These are phyloP conservation scores for Cercospora sojina DNA, from an alignment of 2,329 filamentous ascomycete genomes.

Conservation along the genomic window DNA sequence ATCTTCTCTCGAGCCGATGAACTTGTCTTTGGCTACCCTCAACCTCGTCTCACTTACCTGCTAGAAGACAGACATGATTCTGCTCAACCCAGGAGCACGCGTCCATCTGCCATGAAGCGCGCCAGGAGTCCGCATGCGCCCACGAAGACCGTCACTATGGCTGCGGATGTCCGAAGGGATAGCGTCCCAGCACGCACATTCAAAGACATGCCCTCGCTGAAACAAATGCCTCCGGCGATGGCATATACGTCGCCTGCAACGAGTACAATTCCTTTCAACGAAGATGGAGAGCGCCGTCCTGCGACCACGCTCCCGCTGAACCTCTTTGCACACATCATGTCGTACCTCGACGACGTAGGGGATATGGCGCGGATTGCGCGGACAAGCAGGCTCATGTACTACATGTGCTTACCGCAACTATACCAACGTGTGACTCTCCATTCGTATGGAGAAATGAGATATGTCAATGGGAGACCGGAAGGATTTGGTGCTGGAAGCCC, in stretches of 20 bases:
- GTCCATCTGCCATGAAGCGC: slow-evolving; percentile 7
- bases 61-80: not conserved
- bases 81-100: not conserved
- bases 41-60: not conserved
- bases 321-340: slow-evolving; percentile 57
- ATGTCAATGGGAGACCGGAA: slow-evolving; percentile 57
- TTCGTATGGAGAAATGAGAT: slow-evolving; percentile 60
- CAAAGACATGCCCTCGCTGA: slow-evolving; percentile 6
- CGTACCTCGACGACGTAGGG: slow-evolving; percentile 57
- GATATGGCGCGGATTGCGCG: slow-evolving; percentile 61
- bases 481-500: slow-evolving; percentile 63
- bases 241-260: slow-evolving; percentile 33
- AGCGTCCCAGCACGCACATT: not conserved
- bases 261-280: slow-evolving; percentile 1
- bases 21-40: not conserved
- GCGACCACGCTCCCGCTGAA: slow-evolving; percentile 53
- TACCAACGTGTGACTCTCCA: slow-evolving; percentile 58
- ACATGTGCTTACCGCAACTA: slow-evolving; percentile 63
- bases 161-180: not conserved
- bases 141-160: slow-evolving; percentile 2
- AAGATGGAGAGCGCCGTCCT: slow-evolving; percentile 14
- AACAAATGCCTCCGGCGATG: slow-evolving; percentile 30
- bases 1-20: not conserved
- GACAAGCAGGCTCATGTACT: slow-evolving; percentile 62
- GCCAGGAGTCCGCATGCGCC: slow-evolving; percentile 4